These are phyloP conservation scores for Xylariaceae sp. DNA, from an alignment of 2,329 filamentous ascomycete species.

Conservation along the genomic window DNA sequence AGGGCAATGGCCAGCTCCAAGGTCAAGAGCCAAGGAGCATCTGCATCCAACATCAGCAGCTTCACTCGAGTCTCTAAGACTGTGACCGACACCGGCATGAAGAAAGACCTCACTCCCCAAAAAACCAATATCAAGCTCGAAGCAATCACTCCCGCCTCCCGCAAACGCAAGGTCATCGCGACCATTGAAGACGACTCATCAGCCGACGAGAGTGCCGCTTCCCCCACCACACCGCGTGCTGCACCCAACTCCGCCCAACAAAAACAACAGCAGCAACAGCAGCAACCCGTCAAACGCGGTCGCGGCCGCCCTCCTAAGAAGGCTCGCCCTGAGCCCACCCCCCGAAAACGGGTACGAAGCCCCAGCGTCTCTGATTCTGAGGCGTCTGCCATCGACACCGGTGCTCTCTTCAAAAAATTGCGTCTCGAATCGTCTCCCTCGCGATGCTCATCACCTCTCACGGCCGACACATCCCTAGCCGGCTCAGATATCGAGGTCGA, in stretches of 20 bases:
- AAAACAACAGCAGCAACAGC: conserved; percentile 4
- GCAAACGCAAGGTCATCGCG: conserved; percentile 33
- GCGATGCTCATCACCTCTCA: conserved; percentile 30
- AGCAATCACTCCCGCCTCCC: conserved; percentile 32
- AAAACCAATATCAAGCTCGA: conserved; percentile 44
- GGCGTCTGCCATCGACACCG: conserved; percentile 29
- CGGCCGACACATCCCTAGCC: conserved; percentile 38
- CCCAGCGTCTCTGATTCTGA: conserved; percentile 32
- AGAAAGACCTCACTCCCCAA: conserved; percentile 31
- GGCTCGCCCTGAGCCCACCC: conserved; percentile 20
- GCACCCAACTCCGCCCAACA: background rate
- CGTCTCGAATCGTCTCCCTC: conserved; percentile 37
- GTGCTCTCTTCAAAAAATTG: conserved; percentile 38
- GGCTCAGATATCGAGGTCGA: conserved; percentile 34
- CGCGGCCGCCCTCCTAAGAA: conserved; percentile 30
- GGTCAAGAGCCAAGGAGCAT: conserved; percentile 23
- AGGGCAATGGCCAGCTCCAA: conserved; percentile 22
- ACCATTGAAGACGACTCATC: conserved; percentile 30
- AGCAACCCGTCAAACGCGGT: conserved; percentile 23
- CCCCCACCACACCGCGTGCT: background rate
- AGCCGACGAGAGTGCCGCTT: conserved; percentile 22
- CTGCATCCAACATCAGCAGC: conserved; percentile 37
- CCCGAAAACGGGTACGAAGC: conserved; percentile 29
- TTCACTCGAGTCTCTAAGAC: conserved; percentile 48
- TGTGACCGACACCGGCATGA: conserved; percentile 29